Evolutionary conservation across 371 early-diverging fungal species (phyloP).

Genomic region (Mortierella polycephala): DNA sequence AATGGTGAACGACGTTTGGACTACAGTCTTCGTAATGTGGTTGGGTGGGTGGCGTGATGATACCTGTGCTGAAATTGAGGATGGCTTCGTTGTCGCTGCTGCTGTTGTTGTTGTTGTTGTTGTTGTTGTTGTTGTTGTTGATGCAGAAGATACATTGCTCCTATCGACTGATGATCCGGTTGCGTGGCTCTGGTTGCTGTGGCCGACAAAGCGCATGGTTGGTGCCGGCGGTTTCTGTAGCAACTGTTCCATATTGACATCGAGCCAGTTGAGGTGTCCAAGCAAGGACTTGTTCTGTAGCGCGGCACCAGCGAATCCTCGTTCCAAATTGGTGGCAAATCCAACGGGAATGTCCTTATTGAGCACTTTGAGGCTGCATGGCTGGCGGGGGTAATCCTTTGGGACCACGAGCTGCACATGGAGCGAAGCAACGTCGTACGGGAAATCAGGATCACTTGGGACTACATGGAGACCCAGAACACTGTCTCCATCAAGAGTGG

Average conservation of each 20-base stretch:
- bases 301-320: constrained; percentile 57
- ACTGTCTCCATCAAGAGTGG: constrained; percentile 13
- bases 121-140: constrained; percentile 2
- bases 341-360: constrained; percentile 76
- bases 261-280: constrained; percentile 68
- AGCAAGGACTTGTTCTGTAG: constrained; percentile 56
- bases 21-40: not conserved
- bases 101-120: constrained; percentile 7
- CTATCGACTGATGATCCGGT: not conserved
- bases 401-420: constrained; percentile 65
- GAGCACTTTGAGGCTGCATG: constrained; percentile 61
- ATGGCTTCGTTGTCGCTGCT: not conserved
- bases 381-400: constrained; percentile 54
- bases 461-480: constrained; percentile 59
- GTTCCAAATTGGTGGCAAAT: constrained; percentile 59
- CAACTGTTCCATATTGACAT: constrained; percentile 64
- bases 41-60: not conserved
- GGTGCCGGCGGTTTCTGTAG: constrained; percentile 67
- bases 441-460: constrained; percentile 82
- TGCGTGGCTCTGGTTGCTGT: constrained; percentile 8
- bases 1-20: constrained; percentile 10
- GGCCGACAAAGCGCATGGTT: constrained; percentile 63
- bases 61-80: not conserved
- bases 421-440: constrained; percentile 74
- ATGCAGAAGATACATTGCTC: not conserved